These are phyloP conservation scores for Skeletonema grethae DNA, from an alignment of 108 stramenopile genomes.

Conservation along the genomic window DNA sequence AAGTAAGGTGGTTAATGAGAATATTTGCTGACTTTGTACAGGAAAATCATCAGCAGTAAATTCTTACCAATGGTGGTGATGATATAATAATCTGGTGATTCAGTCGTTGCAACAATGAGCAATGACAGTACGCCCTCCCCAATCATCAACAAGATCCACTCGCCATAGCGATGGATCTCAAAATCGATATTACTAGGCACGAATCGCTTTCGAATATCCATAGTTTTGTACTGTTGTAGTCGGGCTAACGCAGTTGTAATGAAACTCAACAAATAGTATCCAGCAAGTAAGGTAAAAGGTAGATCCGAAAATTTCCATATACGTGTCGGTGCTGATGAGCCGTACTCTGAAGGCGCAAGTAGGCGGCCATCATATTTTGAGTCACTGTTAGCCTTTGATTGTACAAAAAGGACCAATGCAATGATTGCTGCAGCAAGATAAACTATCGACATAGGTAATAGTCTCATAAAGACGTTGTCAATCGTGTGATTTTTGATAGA, in stretches of 20 bases:
- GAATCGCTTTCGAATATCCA: slow-evolving; percentile 15
- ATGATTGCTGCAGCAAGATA: slow-evolving; percentile 13
- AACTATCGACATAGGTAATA: slow-evolving; percentile 7
- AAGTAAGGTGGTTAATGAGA: not conserved
- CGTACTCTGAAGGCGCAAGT: not conserved
- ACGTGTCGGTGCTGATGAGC: not conserved
- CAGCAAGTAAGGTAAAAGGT: slow-evolving; percentile 14
- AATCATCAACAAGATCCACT: slow-evolving; percentile 78
- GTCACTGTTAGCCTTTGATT: not conserved
- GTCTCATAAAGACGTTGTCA: not conserved
- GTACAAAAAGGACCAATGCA: not conserved
- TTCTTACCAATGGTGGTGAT: slow-evolving; percentile 8
- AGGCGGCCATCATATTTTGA: not conserved
- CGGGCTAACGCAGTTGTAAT: not conserved
- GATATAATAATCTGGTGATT: slow-evolving; percentile 9
- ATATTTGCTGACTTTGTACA: not conserved
- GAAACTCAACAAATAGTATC: slow-evolving; percentile 10
- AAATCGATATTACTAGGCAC: slow-evolving; percentile 35
- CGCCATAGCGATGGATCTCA: slow-evolving; percentile 73
- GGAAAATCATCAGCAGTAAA: too few species aligned
- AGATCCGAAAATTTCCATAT: slow-evolving; percentile 28
- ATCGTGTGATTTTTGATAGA: slow-evolving; percentile 24
- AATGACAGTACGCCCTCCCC: slow-evolving; percentile 67
- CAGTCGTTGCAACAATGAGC: slow-evolving; percentile 49
- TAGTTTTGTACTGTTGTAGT: slow-evolving; percentile 1